Conservation (phyloP, 2,329 filamentous ascomycete species). For the Ophiostoma sp. region DNA sequence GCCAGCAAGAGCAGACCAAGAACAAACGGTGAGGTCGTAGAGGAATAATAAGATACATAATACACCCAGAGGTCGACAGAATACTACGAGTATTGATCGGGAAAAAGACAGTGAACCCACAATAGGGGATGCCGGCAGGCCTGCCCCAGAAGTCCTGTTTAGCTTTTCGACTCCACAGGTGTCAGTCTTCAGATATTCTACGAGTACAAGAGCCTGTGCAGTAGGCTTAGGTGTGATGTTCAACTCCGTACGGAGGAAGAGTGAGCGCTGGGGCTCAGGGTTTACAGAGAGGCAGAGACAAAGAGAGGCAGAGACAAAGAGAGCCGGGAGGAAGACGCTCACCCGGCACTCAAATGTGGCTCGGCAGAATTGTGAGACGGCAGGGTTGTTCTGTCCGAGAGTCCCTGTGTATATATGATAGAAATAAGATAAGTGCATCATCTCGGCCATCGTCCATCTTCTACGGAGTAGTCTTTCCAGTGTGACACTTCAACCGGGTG, state of each 20-base stretch:
- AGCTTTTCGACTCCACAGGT: too few species aligned
- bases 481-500: slow-evolving; percentile 2
- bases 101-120: slow-evolving; percentile 12
- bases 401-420: too few species aligned
- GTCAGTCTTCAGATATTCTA: too few species aligned
- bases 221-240: too few species aligned
- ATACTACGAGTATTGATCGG: neutral
- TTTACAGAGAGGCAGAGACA: too few species aligned
- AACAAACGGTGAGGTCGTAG: neutral
- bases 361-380: slow-evolving; percentile 2
- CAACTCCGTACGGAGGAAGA: too few species aligned
- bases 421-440: neutral
- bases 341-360: neutral
- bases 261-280: too few species aligned
- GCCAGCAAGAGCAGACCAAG: neutral
- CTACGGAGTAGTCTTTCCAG: too few species aligned
- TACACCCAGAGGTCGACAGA: neutral
- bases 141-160: neutral
- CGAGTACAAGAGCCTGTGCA: too few species aligned
- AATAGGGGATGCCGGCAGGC: slow-evolving; percentile 13
- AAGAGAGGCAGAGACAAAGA: too few species aligned
- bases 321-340: neutral
- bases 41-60: neutral
- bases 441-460: neutral
- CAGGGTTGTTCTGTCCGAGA: neutral